Evolutionary conservation across 805 yeast species (phyloP), one percentile per base, ranked within the genome.

Genomic region (Yamadazyma ubonensis): DNA sequence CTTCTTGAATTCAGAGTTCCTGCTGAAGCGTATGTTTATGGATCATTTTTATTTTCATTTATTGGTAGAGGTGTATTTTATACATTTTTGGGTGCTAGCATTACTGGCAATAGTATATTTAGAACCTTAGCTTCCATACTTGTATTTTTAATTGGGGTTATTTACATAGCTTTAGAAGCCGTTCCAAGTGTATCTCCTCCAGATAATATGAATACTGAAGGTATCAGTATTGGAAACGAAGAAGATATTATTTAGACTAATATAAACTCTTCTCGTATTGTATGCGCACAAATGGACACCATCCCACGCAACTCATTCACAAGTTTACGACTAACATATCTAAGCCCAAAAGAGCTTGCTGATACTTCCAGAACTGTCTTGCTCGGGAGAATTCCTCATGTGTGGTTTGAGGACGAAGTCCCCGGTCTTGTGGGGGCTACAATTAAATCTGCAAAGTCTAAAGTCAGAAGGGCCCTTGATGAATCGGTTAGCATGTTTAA

Each of bases 111-210:
- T 6, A 73, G 80, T 38, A 58, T 73, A 23, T 61, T 85, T 45
- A 73, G 88, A 48, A 53, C 76, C 27, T 56, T 86, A 30, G 65
- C 78, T n/a, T 82, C 83, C 2, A 46, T 82, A 7, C 36, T 84
- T 10, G 65, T 86, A n/a, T 72, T 78, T 28, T 29, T 78, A 2
- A 59, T 79, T 17, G 96, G 96, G 20, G 55, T 78, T 16, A 75
- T 62, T 2, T 87, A 71, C 60, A 56, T 73, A 35, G 76, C 63
- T 1, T 71, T 87, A 53, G 93, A 87, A 60, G 82, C 83, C 36
- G 61, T 85, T 19, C 88, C 90, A 14, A 76, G 84, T 44, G 68
- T 86, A 29, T 81, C 85, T 38, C 83, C 89, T 20, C 96, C 96
- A 14, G 84, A 77, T 42, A 86, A 83, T 63, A 86, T 88, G 86